Base-by-base conservation (phyloP, 371 early-diverging fungal genomes). In the Rhizomucor miehei region DNA sequence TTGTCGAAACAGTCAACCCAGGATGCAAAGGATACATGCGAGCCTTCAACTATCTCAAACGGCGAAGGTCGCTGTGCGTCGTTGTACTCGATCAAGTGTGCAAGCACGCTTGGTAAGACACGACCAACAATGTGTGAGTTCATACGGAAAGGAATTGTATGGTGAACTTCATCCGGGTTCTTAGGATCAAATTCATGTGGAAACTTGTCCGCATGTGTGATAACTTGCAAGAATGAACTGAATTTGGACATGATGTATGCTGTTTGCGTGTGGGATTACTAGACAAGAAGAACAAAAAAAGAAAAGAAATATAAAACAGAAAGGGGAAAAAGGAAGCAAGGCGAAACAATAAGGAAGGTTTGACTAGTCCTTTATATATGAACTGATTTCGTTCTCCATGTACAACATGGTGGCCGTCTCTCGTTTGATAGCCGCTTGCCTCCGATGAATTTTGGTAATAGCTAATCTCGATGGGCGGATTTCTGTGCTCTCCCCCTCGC, bases 181-280 rank as follows among this genome's bases (percentile, higher is more conserved):
- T 57, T 51, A 21, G 51, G 51, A 25, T 54, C 54, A 14, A 56
- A 46, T 2, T 54, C 51, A 24, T 80, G 75, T 3, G 80, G 74
- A 13, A 64, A 71, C 16, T 65, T 75, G 47, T 80, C 80, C 45
- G 77, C 77, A 17, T 65, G 47, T 21, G 62, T 45, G 8, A 77
- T 73, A 1, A 66, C 67, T 54, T 79, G 52, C 12, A 63, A 45
- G 8, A 57, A 47, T 17, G 54, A 56, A 24, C 56, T 44, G 46
- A 63, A 67, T 8, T 40, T 39, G 25, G 48, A 10, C 40, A 56
- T 41, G 14, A 48, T 36, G 23, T 20, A 8, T 29, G 29, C 5
- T 5, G 29, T 29, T n/a, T n/a, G n/a, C n/a, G 36, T 14, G 35
- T 21, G 17, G 41, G 34, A 19, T 20, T 44, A 14, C 35, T 45